phyloP scores from a whole-genome alignment of 2,329 filamentous ascomycete genomes.

The Penicillium sp. region DNA sequence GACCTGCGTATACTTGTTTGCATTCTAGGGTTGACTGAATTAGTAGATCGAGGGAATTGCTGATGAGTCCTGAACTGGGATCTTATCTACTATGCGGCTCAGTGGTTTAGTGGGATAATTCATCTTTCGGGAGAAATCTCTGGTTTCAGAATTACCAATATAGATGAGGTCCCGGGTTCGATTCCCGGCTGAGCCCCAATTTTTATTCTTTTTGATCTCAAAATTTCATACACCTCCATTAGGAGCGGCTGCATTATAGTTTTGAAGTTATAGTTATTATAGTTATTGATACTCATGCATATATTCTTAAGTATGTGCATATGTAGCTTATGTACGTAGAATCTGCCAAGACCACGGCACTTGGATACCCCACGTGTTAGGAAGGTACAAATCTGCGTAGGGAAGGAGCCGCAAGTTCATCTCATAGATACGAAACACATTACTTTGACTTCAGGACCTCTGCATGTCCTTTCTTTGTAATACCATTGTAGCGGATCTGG shows the following conservation, averaged over 20 bases:
- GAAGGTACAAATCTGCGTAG: too few relatives aligned
- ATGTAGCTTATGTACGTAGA: neutral
- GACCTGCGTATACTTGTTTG: neutral
- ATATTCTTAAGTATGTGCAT: neutral
- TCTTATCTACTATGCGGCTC: neutral
- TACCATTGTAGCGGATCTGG: too few relatives aligned
- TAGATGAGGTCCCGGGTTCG: constrained; percentile 3
- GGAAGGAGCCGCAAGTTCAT: neutral
- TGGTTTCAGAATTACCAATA: neutral
- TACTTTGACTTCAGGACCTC: neutral
- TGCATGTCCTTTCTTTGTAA: too few relatives aligned
- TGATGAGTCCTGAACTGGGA: neutral
- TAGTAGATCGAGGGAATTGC: neutral
- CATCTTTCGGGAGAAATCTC: constrained; percentile 3
- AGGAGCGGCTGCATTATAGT: too few relatives aligned
- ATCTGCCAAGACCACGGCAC: neutral
- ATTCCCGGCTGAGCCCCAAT: constrained; percentile 3
- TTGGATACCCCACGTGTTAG: neutral
- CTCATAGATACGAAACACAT: neutral
- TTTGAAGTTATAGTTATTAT: neutral
- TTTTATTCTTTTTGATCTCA: neutral
- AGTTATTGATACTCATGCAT: neutral
- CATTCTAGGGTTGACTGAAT: neutral
- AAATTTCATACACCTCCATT: too few relatives aligned
- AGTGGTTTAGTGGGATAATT: constrained; percentile 6